Evolutionary conservation across 1,284 basidiomycete genomes (phyloP).

Genomic region (Boletellus deceptivus): DNA sequence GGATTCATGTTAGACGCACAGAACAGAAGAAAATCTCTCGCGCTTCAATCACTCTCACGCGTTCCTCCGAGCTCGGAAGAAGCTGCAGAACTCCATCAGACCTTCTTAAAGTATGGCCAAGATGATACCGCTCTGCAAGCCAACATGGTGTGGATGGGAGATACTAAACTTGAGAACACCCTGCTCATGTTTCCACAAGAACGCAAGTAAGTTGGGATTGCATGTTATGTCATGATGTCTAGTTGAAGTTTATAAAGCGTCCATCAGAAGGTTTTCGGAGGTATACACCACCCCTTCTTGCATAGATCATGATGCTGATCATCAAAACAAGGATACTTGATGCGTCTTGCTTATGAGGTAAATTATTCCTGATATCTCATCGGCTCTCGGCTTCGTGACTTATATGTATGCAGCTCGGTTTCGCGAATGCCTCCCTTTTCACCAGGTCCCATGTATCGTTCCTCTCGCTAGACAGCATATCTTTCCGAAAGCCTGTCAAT

Average conservation of each 20-base stretch:
- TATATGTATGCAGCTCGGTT: conserved; percentile 55
- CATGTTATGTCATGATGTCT: not conserved
- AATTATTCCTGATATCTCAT: conserved; percentile 3
- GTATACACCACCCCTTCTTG: conserved; percentile 20
- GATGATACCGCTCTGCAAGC: conserved; percentile 32
- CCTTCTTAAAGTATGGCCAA: conserved; percentile 61
- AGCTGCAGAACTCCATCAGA: conserved; percentile 63
- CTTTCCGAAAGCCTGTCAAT: conserved; percentile 77
- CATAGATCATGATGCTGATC: not conserved
- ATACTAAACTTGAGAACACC: conserved; percentile 63
- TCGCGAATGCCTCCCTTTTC: conserved; percentile 71
- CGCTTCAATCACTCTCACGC: conserved; percentile 59
- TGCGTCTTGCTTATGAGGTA: conserved; percentile 70
- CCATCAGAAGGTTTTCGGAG: conserved; percentile 81
- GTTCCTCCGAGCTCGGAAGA: conserved; percentile 73
- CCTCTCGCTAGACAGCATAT: conserved; percentile 75
- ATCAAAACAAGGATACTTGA: conserved; percentile 42
- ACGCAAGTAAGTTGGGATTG: conserved; percentile 56
- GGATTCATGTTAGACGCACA: conserved; percentile 40
- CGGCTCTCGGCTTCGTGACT: not conserved
- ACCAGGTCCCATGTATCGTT: conserved; percentile 69
- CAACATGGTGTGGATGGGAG: conserved; percentile 65
- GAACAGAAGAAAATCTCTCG: conserved; percentile 49
- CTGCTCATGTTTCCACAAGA: conserved; percentile 86
- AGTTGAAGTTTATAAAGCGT: conserved; percentile 42